Base-by-base conservation (phyloP, 2,329 filamentous ascomycete species). In the Pyrenophora teres region DNA sequence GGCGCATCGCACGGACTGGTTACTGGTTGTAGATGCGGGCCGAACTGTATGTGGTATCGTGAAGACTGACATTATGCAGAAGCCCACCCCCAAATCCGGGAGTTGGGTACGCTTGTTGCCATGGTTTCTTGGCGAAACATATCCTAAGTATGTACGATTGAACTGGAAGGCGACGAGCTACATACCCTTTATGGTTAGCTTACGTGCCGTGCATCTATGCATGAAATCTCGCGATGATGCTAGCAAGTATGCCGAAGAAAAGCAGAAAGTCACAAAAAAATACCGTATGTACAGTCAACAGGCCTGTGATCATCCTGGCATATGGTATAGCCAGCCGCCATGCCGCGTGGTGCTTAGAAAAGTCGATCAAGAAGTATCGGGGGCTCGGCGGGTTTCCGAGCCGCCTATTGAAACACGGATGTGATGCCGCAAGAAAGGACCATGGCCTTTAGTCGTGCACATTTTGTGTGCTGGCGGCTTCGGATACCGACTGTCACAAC, bases 121-220 rank as follows among this genome's bases (percentile, higher is more conserved):
- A 12, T 37, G 23, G 21, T 15, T n/a, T 18, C 44, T 52, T 48
- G 49, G 39, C 49, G 42, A 27, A 39, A 47, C 21, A 47, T 27
- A 19, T n/a, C 23, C 19, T 36, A 15, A 15, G 15, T 15, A 15
- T 15, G 15, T 15, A 42, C 38, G 19, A 48, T 48, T 12, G 39
- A 52, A 52, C 4, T 33, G 44, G 49, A 52, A 48, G 44, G 44
- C 49, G n/a, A 25, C 44, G 49, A 52, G 33, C 21, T 42, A 33
- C 27, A 39, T 35, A 13, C 44, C 30, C 2, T 30, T 42, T 23
- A 15, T 12, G 31, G 49, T 33, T 48, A 52, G 49, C 21, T 27
- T 23, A 13, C 33, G 16, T 16, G 27, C 36, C 27, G 10, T 36
- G 21, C 27, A 30, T 30, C 27, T 13, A 9, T 30, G 27, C 27